Conservation (phyloP, 176 grass and related monocot genomes). For the Oryza officinalis region DNA sequence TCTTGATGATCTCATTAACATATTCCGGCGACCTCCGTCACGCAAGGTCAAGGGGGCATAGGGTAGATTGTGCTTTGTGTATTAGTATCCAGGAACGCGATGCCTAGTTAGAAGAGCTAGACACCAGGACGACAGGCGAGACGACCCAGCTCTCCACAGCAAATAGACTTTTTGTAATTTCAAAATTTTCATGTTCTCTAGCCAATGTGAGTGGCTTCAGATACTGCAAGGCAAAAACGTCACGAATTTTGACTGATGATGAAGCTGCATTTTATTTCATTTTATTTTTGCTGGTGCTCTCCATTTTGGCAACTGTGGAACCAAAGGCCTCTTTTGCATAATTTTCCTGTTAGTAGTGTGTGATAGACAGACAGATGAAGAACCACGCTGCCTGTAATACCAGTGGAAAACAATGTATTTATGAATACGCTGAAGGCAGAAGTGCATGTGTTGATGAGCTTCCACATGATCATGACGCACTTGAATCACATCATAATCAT, state of each 20-base stretch:
- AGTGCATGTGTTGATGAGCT: background rate
- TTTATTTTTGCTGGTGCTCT: background rate
- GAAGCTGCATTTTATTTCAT: background rate
- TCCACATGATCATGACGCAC: too few species aligned
- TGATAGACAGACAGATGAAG: background rate
- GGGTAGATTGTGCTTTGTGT: constrained; percentile 43
- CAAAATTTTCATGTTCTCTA: constrained; percentile 22
- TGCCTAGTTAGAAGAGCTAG: constrained; percentile 55
- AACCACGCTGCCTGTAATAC: background rate
- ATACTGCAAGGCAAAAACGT: constrained; percentile 19
- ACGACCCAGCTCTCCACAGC: constrained; percentile 45
- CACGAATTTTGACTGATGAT: constrained; percentile 40
- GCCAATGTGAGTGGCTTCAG: constrained; percentile 28
- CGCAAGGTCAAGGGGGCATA: constrained; percentile 87
- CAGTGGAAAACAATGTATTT: background rate
- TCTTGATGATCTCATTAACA: constrained; percentile 97
- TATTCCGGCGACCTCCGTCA: constrained; percentile 81
- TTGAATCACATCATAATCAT: too few species aligned
- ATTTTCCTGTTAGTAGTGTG: background rate
- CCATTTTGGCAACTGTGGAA: constrained; percentile 22
- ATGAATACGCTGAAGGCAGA: background rate
- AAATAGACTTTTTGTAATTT: constrained; percentile 44
- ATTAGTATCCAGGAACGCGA: constrained; percentile 36
- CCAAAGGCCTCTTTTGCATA: constrained; percentile 18
- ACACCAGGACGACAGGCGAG: constrained; percentile 38